A percentile compares a stretch with the other conserved stretches of the same genome.
Conservation (phyloP, 2,329 filamentous ascomycete genomes). For the Ophiostoma ulmi region DNA sequence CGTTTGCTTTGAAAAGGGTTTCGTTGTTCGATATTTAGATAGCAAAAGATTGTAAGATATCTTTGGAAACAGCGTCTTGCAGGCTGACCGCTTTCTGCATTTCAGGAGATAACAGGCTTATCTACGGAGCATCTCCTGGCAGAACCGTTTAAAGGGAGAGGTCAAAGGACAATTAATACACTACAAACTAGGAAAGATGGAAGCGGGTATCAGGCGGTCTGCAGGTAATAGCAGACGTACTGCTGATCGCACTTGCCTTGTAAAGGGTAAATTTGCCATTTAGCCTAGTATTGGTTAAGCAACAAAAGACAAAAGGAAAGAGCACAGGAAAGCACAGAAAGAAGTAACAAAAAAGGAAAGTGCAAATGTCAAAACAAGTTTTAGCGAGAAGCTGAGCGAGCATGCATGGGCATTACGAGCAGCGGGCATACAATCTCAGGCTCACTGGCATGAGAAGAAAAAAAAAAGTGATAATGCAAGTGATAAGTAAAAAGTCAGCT, state of each 20-base stretch:
- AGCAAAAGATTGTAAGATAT: no score
- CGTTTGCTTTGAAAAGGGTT: not conserved
- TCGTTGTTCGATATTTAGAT: not conserved
- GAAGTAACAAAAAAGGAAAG: no score
- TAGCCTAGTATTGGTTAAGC: not conserved
- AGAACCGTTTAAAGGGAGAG: not conserved
- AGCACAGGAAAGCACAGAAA: no score
- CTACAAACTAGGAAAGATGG: not conserved
- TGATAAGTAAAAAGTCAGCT: not conserved
- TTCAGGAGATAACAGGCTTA: slow-evolving; percentile 10
- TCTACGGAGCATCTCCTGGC: slow-evolving; percentile 12
- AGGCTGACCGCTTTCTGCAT: slow-evolving; percentile 11
- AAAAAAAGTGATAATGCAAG: not conserved
- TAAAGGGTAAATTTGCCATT: not conserved
- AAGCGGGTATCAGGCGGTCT: slow-evolving; percentile 7
- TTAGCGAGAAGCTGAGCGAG: not conserved
- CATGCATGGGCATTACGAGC: not conserved
- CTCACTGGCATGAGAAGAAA: not conserved
- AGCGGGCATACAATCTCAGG: not conserved
- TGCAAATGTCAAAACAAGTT: not conserved
- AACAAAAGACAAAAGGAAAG: not conserved
- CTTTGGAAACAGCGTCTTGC: not conserved
- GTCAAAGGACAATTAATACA: not conserved
- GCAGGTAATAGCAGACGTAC: not conserved
- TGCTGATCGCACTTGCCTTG: slow-evolving; percentile 10